Conservation (phyloP, 805 yeast genomes). For the Nakazawaea ernobii region DNA sequence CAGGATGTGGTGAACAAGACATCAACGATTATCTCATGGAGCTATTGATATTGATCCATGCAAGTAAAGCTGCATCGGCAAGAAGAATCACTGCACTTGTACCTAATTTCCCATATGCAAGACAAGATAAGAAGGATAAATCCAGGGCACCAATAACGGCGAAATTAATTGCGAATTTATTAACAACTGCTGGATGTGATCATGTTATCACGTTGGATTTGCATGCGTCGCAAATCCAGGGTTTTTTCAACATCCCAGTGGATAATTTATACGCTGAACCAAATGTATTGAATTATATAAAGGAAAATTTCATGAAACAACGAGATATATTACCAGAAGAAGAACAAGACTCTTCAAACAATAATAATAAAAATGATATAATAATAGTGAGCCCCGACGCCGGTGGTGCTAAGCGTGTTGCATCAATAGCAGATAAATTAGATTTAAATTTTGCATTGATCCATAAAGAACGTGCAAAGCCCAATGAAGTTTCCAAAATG, state of each 20-base stretch:
- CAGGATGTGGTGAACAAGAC: conserved; percentile 69
- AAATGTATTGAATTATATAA: conserved; percentile 74
- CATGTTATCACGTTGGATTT: conserved; percentile 96
- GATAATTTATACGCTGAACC: conserved; percentile 97
- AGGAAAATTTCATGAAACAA: conserved; percentile 46
- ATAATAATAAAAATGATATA: conserved; percentile 37
- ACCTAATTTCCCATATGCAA: conserved; percentile 94
- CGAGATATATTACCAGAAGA: background rate
- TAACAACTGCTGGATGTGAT: conserved; percentile 91
- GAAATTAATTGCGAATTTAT: conserved; percentile 83
- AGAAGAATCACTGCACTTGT: conserved; percentile 90
- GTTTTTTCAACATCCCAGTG: conserved; percentile 91
- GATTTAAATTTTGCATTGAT: conserved; percentile 93
- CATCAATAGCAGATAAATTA: conserved; percentile 84
- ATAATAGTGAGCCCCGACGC: conserved; percentile 96
- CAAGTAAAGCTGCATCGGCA: conserved; percentile 94
- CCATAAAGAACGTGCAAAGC: conserved; percentile 92
- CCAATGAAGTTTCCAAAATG: conserved; percentile 93
- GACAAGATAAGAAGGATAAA: conserved; percentile 96
- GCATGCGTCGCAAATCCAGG: conserved; percentile 97
- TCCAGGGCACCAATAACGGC: conserved; percentile 96
- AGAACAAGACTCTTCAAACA: too few relatives aligned
- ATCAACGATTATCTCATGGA: conserved; percentile 87
- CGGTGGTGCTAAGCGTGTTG: conserved; percentile 98
- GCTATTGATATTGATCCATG: conserved; percentile 82